These are phyloP conservation scores for Suhomyces bribrorum DNA, from an alignment of 1,139 yeast genomes.

Conservation along the genomic window DNA sequence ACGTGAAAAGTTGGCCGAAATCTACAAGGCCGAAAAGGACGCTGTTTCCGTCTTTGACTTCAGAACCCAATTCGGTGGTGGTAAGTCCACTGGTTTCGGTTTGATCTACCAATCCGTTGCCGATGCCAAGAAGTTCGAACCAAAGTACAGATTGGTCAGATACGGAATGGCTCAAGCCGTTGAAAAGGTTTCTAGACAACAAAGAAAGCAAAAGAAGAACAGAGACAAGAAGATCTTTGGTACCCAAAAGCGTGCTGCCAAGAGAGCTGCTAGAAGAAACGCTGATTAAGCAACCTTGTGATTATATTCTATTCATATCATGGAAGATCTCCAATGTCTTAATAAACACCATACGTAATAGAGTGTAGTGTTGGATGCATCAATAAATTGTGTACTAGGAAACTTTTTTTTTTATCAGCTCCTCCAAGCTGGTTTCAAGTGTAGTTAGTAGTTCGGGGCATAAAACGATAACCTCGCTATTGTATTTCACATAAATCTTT, in stretches of 20 bases:
- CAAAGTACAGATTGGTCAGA: slow-evolving; percentile 99
- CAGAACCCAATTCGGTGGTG: slow-evolving; percentile 99
- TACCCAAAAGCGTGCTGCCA: slow-evolving; percentile 95
- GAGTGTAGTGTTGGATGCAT: slow-evolving; percentile 13
- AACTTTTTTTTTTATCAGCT: no score
- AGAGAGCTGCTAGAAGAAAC: slow-evolving; percentile 78
- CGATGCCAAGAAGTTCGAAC: slow-evolving; percentile 98
- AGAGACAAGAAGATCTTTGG: slow-evolving; percentile 99
- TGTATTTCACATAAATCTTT: no score
- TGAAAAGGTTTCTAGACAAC: slow-evolving; percentile 99
- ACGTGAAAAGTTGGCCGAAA: slow-evolving; percentile 94
- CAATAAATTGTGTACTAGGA: slow-evolving; percentile 13
- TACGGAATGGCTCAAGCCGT: slow-evolving; percentile 95
- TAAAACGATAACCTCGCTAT: no score
- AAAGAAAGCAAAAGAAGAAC: slow-evolving; percentile 99
- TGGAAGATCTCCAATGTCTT: slow-evolving; percentile 5
- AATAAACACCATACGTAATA: slow-evolving; percentile 2
- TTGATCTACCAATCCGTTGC: slow-evolving; percentile 97
- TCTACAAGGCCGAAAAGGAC: slow-evolving; percentile 98
- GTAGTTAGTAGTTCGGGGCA: no score
- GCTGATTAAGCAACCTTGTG: slow-evolving; percentile 40
- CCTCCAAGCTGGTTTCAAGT: no score
- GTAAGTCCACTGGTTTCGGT: slow-evolving; percentile 99
- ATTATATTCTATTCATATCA: slow-evolving; percentile 11
- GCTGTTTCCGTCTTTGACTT: slow-evolving; percentile 98